Evolutionary conservation across 768 basidiomycete genomes (phyloP).

Genomic region (Suillus clintonianus): DNA sequence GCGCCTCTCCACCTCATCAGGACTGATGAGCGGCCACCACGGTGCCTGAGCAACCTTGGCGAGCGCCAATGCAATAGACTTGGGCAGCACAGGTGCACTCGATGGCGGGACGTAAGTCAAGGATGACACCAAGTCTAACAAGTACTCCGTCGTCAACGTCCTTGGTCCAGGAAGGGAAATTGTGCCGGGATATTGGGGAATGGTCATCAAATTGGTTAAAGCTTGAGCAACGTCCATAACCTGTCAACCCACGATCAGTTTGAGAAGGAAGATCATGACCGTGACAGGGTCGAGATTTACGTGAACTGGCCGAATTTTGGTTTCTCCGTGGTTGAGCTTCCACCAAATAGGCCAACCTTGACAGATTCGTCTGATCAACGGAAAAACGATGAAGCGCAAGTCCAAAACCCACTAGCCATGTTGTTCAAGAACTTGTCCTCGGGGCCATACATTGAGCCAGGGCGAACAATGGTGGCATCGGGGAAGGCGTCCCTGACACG

Average conservation of each 20-base stretch:
- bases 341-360: slow-evolving; percentile 91
- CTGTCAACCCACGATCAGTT: slow-evolving; percentile 39
- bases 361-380: slow-evolving; percentile 13
- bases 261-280: slow-evolving; percentile 20
- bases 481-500: slow-evolving; percentile 83
- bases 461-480: slow-evolving; percentile 84
- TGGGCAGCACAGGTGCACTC: slow-evolving; percentile 75
- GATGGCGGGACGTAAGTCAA: slow-evolving; percentile 79
- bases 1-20: slow-evolving; percentile 88
- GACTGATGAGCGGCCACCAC: slow-evolving; percentile 93
- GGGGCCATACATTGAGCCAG: slow-evolving; percentile 85
- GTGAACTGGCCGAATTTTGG: slow-evolving; percentile 89
- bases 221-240: slow-evolving; percentile 94
- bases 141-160: slow-evolving; percentile 79
- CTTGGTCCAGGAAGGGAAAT: slow-evolving; percentile 88
- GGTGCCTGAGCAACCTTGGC: slow-evolving; percentile 60
- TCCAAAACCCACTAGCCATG: slow-evolving; percentile 71
- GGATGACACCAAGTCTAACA: slow-evolving; percentile 74
- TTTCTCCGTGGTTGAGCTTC: slow-evolving; percentile 88
- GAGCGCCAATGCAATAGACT: slow-evolving; percentile 62
- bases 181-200: slow-evolving; percentile 63
- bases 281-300: slow-evolving; percentile 45
- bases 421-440: slow-evolving; percentile 95
- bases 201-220: slow-evolving; percentile 71
- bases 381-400: slow-evolving; percentile 6